phyloP scores from a whole-genome alignment of 306 rosid genomes.

The Gleditsia sinensis region DNA sequence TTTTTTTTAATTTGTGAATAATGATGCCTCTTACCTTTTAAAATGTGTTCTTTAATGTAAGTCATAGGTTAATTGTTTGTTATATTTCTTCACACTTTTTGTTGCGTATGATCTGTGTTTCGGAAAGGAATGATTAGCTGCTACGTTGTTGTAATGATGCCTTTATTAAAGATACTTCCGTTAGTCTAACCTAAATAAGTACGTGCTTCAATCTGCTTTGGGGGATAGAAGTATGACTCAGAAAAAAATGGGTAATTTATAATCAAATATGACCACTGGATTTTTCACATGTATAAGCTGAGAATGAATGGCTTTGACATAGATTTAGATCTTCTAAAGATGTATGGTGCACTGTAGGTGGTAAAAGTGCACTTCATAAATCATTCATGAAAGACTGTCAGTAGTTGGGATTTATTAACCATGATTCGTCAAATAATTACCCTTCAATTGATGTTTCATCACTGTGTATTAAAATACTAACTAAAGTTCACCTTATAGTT shows the following conservation, averaged over 20 bases:
- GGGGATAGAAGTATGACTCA: too few species aligned
- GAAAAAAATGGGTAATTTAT: not conserved
- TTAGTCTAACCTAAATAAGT: not conserved
- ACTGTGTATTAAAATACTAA: not conserved
- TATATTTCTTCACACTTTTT: not conserved
- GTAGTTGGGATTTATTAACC: not conserved
- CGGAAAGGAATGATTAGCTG: not conserved
- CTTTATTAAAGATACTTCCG: not conserved
- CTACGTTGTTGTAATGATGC: not conserved
- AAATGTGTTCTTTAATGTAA: not conserved
- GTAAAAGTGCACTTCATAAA: not conserved
- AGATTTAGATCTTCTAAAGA: not conserved
- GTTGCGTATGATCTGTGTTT: not conserved
- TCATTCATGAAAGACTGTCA: not conserved
- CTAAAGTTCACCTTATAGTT: too few species aligned
- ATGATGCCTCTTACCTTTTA: not conserved
- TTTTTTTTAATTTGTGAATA: conserved; percentile 2
- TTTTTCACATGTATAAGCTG: not conserved
- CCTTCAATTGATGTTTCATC: not conserved
- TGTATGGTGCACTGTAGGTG: not conserved
- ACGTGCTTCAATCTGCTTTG: not conserved
- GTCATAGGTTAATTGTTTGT: conserved; percentile 3
- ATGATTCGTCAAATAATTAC: not conserved
- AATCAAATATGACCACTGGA: not conserved
- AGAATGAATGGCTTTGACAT: not conserved